Evolutionary conservation across 257 asterid species (phyloP), one percentile per base, ranked within the genome.

Genomic region (Gentiana dahurica): DNA sequence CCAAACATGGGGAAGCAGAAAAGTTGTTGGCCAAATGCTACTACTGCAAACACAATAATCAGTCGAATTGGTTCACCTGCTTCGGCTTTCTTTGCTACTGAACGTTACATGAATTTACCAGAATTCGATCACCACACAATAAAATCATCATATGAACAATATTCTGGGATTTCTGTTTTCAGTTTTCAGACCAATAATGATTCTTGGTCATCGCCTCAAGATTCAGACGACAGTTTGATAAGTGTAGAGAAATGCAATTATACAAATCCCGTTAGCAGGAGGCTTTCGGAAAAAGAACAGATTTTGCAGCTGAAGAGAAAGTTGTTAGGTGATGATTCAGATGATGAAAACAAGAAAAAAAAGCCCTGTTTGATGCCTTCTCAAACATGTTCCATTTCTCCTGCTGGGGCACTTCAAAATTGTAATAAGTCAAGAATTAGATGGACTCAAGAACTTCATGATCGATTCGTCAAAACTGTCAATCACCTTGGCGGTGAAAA

Each of bases 391-490:
- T 2, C 2, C 50, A 32, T 13, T 47, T 12, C 66, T 49, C 70
- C 81, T 6, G 38, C 69, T 47, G 77, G 68, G 13, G 59, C 66
- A 49, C 63, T 51, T 33, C 66, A 77, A 51, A 41, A 41, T 41
- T 68, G 77, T 3, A 67, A 59, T 58, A 90, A 90, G 76, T 65
- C 80, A 6, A 68, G 96, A 49, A 90, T 90, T 51, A 76, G 98
- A 65, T 87, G 98, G 98, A 90, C 85, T 58, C 95, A 76, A 50
- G 94, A 84, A 56, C 96, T 90, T 46, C 98, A 90, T 36, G 92
- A 87, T 61, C 76, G 83, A 59, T 90, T 90, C 36, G 89, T 87
- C 43, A 87, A 87, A 65, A 77, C 94, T 44, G 89, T 87, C 62
- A 82, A 80, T 65, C 75, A 71, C 57, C 95, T 87, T 36, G 96